Evolutionary conservation across 139 green algal species (phyloP).

Genomic region (Micractinium conductrix): DNA sequence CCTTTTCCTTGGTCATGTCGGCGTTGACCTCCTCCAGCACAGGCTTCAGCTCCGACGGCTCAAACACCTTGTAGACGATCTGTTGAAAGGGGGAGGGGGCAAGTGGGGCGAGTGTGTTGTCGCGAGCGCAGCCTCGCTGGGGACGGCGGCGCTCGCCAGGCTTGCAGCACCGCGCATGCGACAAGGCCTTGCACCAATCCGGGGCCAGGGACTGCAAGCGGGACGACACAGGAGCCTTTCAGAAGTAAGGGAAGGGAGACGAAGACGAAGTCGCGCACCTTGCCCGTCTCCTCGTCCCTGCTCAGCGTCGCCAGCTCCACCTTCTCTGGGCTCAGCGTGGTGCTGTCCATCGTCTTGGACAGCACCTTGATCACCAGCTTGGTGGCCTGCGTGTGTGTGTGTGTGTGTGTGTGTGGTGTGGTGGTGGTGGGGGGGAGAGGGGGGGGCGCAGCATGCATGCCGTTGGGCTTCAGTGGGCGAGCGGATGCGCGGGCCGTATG

Average conservation of each 20-base stretch:
- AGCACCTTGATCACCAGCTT: constrained; percentile 93
- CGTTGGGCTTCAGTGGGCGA: too few species aligned
- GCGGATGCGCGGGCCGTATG: too few species aligned
- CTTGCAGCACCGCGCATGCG: neutral
- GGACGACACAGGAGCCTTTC: too few species aligned
- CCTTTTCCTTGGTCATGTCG: constrained; percentile 69
- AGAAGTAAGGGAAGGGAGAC: too few species aligned
- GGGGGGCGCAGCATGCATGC: too few species aligned
- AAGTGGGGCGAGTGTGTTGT: neutral
- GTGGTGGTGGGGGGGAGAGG: too few species aligned
- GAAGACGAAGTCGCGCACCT: constrained; percentile 44
- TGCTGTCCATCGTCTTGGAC: constrained; percentile 97
- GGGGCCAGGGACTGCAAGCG: neutral
- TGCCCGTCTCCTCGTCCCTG: constrained; percentile 57
- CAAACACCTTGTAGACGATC: constrained; percentile 78
- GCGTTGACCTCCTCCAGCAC: constrained; percentile 80
- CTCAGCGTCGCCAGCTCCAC: constrained; percentile 93
- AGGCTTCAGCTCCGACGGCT: constrained; percentile 77
- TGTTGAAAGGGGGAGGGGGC: constrained; percentile 21
- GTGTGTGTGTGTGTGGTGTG: neutral
- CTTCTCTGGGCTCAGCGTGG: constrained; percentile 91
- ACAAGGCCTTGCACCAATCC: neutral
- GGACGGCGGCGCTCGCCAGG: too few species aligned
- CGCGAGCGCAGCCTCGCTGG: neutral
- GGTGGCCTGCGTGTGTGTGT: constrained; percentile 56